Conservation (phyloP, 345 rosid genomes). For the Cardamine chenopodiifolia region DNA sequence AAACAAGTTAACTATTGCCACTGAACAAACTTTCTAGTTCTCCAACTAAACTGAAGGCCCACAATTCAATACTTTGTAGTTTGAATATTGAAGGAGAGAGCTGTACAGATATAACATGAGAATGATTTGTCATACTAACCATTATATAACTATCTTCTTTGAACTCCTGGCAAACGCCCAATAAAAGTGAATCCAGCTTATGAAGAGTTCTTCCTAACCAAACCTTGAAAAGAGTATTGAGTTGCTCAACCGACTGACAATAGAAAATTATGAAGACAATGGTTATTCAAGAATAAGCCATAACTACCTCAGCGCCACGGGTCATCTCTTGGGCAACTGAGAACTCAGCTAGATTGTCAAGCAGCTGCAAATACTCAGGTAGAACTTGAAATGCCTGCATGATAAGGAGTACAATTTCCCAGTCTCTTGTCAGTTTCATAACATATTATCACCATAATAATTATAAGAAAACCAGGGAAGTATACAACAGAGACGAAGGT, state of each 20-base stretch:
- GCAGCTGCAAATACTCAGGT: constrained; percentile 92
- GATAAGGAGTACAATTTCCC: constrained; percentile 32
- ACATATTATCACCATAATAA: constrained; percentile 10
- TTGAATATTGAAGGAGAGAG: constrained; percentile 19
- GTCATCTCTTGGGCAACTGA: constrained; percentile 94
- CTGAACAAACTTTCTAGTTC: neutral
- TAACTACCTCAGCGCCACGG: constrained; percentile 89
- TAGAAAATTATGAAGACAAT: constrained; percentile 17
- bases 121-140: constrained; percentile 56
- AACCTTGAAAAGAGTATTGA: constrained; percentile 58
- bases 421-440: constrained; percentile 18
- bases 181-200: constrained; percentile 86
- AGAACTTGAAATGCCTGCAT: constrained; percentile 94
- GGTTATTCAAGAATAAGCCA: constrained; percentile 14
- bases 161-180: constrained; percentile 96
- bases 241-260: constrained; percentile 21
- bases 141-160: constrained; percentile 82
- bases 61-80: neutral
- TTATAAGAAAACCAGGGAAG: neutral
- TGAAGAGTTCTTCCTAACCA: constrained; percentile 99
- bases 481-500: constrained; percentile 16
- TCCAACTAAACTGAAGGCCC: constrained; percentile 9
- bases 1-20: constrained; percentile 27
- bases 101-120: constrained; percentile 23
- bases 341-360: constrained; percentile 86